phyloP scores from a whole-genome alignment of 169 alveolate genomes.

The Plasmodium blacklocki region DNA sequence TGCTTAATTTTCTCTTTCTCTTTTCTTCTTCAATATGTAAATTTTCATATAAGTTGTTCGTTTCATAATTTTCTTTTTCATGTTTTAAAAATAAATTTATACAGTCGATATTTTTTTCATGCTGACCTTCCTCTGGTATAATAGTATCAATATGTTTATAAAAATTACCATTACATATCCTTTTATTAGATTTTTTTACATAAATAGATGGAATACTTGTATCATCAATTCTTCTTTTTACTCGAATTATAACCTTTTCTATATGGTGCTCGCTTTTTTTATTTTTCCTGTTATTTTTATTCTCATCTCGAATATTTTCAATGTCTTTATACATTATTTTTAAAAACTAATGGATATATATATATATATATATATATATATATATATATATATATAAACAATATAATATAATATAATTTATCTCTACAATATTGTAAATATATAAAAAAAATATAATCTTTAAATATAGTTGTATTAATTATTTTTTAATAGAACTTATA shows the following conservation, averaged over 20 bases:
- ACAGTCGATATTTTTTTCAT: slow-evolving; percentile 51
- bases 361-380: neutral
- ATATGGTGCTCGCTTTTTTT: neutral
- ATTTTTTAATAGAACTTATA: neutral
- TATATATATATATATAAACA: neutral
- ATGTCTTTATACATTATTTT: slow-evolving; percentile 53
- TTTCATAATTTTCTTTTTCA: slow-evolving; percentile 36
- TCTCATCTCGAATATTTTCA: slow-evolving; percentile 1
- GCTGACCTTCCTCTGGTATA: slow-evolving; percentile 41
- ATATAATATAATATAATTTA: no score
- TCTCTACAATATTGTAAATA: no score
- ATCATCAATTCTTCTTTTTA: slow-evolving; percentile 75
- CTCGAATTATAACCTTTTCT: slow-evolving; percentile 71
- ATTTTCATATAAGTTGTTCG: neutral
- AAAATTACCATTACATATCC: slow-evolving; percentile 60
- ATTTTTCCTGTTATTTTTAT: slow-evolving; percentile 2
- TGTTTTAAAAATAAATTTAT: slow-evolving; percentile 50
- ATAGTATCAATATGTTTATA: slow-evolving; percentile 59
- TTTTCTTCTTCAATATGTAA: no score
- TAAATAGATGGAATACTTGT: slow-evolving; percentile 62
- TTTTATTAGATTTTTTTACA: slow-evolving; percentile 62
- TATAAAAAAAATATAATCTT: no score
- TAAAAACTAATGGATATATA: neutral
- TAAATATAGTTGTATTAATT: no score
- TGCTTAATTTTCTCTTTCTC: slow-evolving; percentile 56